These are phyloP conservation scores for Penicillium ochrochloron DNA, from an alignment of 495 filamentous ascomycete species.

Conservation along the genomic window DNA sequence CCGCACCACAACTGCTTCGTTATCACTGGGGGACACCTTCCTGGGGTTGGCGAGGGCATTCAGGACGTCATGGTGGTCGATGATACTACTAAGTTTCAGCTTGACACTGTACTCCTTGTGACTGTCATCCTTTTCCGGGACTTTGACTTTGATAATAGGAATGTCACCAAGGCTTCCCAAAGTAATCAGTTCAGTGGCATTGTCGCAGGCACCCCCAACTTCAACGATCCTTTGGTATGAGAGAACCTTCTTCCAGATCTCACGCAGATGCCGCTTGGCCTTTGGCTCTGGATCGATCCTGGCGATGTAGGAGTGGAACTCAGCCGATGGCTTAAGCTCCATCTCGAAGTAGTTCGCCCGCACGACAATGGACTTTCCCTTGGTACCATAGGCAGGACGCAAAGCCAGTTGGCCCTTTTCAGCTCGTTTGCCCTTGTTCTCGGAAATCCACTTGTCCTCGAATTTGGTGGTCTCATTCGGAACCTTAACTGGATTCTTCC, in stretches of 20 bases:
- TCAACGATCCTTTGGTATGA: background rate
- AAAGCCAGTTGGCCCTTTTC: slow-evolving; percentile 23
- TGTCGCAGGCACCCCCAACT: slow-evolving; percentile 20
- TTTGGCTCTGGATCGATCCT: slow-evolving; percentile 15
- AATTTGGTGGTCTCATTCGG: background rate
- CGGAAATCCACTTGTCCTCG: slow-evolving; percentile 14
- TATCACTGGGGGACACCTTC: background rate
- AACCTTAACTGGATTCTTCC: too few relatives aligned
- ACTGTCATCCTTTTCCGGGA: background rate
- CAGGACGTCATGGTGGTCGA: slow-evolving; percentile 5
- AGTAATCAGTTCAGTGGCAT: slow-evolving; percentile 22
- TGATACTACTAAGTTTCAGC: background rate
- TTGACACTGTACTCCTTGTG: background rate
- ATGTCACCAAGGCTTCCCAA: background rate
- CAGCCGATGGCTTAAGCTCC: slow-evolving; percentile 8
- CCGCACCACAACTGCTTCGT: slow-evolving; percentile 37
- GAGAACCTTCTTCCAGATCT: slow-evolving; percentile 16
- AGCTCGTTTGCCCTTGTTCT: background rate
- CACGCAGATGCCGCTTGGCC: slow-evolving; percentile 7
- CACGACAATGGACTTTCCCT: slow-evolving; percentile 39
- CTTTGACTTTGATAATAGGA: background rate
- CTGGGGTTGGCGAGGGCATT: background rate
- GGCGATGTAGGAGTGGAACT: slow-evolving; percentile 21
- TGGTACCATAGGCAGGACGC: slow-evolving; percentile 50
- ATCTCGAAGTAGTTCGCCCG: slow-evolving; percentile 54